A percentile compares a stretch with the other conserved stretches of the same genome.
Conservation (phyloP, 2,329 filamentous ascomycete species). For the Cladosporium sp. region DNA sequence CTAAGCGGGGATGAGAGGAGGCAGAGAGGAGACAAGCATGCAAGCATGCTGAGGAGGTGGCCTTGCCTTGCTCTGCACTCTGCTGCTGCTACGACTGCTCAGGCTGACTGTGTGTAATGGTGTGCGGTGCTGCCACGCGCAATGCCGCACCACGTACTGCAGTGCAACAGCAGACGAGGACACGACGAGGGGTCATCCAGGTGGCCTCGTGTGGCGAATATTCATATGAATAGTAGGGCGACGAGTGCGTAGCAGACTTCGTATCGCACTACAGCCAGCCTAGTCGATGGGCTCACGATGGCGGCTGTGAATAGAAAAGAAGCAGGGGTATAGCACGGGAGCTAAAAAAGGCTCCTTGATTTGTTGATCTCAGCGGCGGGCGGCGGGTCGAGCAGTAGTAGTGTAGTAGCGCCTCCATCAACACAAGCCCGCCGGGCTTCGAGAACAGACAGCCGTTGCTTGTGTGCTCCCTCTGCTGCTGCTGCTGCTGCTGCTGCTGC, state of each 20-base stretch:
- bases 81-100: not conserved
- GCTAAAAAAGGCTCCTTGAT: constrained; percentile 5
- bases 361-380: not conserved
- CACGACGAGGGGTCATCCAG: not conserved
- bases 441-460: not conserved
- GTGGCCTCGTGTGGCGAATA: constrained; percentile 1
- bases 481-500: not conserved
- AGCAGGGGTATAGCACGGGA: not conserved
- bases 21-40: not conserved
- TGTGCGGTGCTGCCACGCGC: constrained; percentile 3
- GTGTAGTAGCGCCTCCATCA: constrained; percentile 3
- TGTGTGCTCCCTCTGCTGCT: not conserved
- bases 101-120: not conserved
- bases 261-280: not conserved
- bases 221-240: not conserved
- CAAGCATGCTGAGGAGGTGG: not conserved
- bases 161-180: not conserved
- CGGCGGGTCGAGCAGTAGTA: not conserved
- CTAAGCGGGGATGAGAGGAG: constrained; percentile 11
- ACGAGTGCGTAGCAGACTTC: constrained; percentile 3
- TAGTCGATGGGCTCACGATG: not conserved
- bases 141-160: not conserved
- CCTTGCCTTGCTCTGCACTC: not conserved
- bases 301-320: constrained; percentile 2
- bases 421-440: constrained; percentile 3